Evolutionary conservation across 2,329 filamentous ascomycete genomes (phyloP).

Genomic region (Paraconiothyrium sp.): DNA sequence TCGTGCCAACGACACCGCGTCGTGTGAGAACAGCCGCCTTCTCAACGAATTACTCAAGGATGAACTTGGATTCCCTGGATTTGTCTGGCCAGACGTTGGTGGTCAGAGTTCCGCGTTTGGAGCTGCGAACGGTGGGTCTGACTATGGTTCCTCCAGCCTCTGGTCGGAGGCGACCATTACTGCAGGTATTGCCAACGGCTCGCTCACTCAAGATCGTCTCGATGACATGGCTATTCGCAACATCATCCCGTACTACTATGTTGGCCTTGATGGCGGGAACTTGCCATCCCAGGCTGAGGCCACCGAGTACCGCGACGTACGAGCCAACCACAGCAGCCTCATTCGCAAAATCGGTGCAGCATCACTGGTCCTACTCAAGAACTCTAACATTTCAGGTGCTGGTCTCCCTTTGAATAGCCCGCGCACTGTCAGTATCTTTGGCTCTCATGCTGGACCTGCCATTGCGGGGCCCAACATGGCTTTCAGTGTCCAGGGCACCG

Average conservation of each 20-base stretch:
- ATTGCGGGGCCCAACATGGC: neutral
- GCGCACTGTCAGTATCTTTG: neutral
- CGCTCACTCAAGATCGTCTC: neutral
- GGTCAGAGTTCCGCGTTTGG: conserved; percentile 64
- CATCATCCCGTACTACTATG: conserved; percentile 1
- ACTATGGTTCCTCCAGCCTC: neutral
- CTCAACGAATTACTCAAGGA: conserved; percentile 83
- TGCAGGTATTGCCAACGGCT: neutral
- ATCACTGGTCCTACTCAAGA: conserved; percentile 53
- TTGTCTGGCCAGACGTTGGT: conserved; percentile 77
- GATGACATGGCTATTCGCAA: neutral
- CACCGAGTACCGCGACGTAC: conserved; percentile 33
- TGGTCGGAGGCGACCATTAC: neutral
- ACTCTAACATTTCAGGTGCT: conserved; percentile 54
- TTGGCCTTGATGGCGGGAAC: neutral
- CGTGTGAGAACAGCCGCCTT: conserved; percentile 75
- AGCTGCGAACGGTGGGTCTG: conserved; percentile 81
- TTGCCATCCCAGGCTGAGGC: neutral
- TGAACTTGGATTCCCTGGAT: conserved; percentile 84
- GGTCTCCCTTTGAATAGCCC: neutral
- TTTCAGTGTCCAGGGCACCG: neutral
- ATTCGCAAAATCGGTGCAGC: conserved; percentile 48
- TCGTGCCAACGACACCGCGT: conserved; percentile 60
- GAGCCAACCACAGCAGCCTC: conserved; percentile 56
- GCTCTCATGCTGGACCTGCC: neutral